These are phyloP conservation scores for Dryadomyces quercus-mongolicae DNA, from an alignment of 2,329 filamentous ascomycete species.

Conservation along the genomic window DNA sequence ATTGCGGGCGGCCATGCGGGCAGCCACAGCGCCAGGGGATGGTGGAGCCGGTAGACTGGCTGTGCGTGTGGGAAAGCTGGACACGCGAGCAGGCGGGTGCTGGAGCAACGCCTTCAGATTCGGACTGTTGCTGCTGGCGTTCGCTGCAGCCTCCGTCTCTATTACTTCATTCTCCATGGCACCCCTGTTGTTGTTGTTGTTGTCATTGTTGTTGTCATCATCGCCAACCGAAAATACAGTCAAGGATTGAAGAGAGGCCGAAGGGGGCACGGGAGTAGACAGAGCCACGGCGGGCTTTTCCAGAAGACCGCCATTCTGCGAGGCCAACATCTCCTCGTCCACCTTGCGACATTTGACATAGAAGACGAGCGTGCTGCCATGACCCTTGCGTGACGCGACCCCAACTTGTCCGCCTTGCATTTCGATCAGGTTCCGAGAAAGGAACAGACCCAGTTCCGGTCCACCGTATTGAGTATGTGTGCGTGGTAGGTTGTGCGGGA, in stretches of 20 bases:
- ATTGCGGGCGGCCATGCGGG: background rate
- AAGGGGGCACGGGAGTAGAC: background rate
- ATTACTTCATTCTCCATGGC: background rate
- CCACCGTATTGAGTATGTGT: conserved; percentile 72
- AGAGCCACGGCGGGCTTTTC: conserved; percentile 10
- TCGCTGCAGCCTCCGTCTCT: background rate
- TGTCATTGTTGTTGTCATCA: background rate
- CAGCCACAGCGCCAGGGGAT: background rate
- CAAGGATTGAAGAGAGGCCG: background rate
- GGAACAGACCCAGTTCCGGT: conserved; percentile 65
- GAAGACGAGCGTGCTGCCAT: conserved; percentile 65
- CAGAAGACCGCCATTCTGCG: background rate
- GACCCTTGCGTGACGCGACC: conserved; percentile 52
- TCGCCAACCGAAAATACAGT: background rate
- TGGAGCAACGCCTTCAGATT: background rate
- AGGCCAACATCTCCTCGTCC: background rate
- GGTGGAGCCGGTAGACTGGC: background rate
- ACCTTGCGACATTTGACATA: conserved; percentile 56
- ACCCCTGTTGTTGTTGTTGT: background rate
- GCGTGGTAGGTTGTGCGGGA: conserved; percentile 62
- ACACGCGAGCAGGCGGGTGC: background rate
- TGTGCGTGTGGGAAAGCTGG: background rate
- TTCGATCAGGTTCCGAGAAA: conserved; percentile 63
- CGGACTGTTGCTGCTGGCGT: background rate
- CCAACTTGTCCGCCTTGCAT: conserved; percentile 70